These are phyloP conservation scores for Nectriaceae sp. DNA, from an alignment of 2,329 filamentous ascomycete genomes.

Conservation along the genomic window DNA sequence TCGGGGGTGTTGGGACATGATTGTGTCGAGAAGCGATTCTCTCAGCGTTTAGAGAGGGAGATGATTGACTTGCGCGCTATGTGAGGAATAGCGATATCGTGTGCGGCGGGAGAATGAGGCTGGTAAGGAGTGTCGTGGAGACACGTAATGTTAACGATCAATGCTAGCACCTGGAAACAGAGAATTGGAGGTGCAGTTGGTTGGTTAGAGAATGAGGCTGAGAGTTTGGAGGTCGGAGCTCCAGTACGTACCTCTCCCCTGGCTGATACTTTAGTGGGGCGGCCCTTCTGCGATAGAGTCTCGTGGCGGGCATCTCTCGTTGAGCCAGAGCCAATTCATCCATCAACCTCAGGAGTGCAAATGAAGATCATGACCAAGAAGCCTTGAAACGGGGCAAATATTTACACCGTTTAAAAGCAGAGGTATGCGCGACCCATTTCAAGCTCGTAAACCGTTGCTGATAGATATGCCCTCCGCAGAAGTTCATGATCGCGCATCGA, in stretches of 20 bases:
- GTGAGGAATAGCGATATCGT: neutral
- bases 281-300: conserved; percentile 10
- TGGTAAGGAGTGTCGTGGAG: neutral
- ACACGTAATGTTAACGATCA: neutral
- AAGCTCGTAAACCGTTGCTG: neutral
- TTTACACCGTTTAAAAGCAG: neutral
- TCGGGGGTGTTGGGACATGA: conserved; percentile 23
- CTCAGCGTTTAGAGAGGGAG: too few relatives aligned
- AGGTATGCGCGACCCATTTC: neutral
- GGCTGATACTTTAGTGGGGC: conserved; percentile 25
- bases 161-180: too few relatives aligned
- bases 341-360: conserved; percentile 5
- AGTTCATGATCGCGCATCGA: conserved; percentile 22
- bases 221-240: conserved; percentile 6
- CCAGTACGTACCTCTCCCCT: neutral
- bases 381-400: neutral
- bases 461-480: neutral
- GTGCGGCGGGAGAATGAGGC: neutral
- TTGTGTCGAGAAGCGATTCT: too few relatives aligned
- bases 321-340: conserved; percentile 4
- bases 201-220: conserved; percentile 7
- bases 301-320: neutral
- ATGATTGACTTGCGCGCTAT: too few relatives aligned
- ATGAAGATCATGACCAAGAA: neutral
- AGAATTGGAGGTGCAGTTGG: too few relatives aligned